These are phyloP conservation scores for Arctostaphylos glauca DNA, from an alignment of 148 eudicot species.

Conservation along the genomic window DNA sequence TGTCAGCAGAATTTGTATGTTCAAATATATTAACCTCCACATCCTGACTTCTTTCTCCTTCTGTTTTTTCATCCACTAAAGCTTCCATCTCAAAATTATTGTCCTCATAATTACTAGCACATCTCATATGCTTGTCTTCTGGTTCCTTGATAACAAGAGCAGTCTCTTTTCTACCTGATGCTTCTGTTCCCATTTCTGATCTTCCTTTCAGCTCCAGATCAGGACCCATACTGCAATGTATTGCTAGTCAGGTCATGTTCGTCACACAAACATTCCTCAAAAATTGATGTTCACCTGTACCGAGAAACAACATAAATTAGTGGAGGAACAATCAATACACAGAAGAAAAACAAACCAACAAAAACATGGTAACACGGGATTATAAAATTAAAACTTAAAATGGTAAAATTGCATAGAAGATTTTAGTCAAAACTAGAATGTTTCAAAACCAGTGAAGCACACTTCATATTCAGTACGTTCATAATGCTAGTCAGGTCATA, in stretches of 20 bases:
- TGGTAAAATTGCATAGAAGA: not conserved
- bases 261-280: not conserved
- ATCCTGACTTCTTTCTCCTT: conserved; percentile 23
- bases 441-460: not conserved
- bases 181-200: conserved; percentile 31
- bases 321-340: not conserved
- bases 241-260: not conserved
- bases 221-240: conserved; percentile 39
- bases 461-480: not conserved
- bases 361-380: not conserved
- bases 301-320: not conserved
- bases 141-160: conserved; percentile 22
- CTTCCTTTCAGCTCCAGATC: conserved; percentile 37
- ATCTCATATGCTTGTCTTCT: conserved; percentile 36
- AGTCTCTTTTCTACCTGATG: conserved; percentile 33
- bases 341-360: not conserved
- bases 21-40: conserved; percentile 38
- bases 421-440: not conserved
- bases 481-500: not conserved
- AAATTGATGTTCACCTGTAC: not conserved
- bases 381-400: not conserved
- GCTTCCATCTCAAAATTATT: conserved; percentile 31
- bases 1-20: conserved; percentile 27
- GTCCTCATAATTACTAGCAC: conserved; percentile 40
- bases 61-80: conserved; percentile 16